These are phyloP conservation scores for Filobasidium wieringae DNA, from an alignment of 768 basidiomycete genomes.

Conservation along the genomic window DNA sequence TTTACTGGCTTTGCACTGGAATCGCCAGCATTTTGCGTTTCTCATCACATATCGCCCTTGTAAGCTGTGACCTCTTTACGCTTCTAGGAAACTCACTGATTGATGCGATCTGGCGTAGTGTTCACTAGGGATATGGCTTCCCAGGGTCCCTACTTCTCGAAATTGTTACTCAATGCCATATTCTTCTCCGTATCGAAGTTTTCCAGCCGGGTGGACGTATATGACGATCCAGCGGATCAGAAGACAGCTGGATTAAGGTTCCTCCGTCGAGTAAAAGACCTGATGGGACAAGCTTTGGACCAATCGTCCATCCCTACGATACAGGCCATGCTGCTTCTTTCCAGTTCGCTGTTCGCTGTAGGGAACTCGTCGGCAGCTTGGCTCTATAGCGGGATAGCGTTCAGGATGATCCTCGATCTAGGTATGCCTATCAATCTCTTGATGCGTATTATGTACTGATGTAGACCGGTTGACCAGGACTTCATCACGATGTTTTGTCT, in stretches of 20 bases:
- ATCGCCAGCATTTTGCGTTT: conserved; percentile 21
- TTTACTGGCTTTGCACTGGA: conserved; percentile 21
- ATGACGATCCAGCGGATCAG: conserved; percentile 17
- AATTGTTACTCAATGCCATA: conserved; percentile 21
- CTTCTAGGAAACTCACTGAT: no score
- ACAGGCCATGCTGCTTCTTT: conserved; percentile 20
- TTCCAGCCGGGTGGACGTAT: not conserved
- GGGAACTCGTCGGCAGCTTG: conserved; percentile 15
- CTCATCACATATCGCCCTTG: conserved; percentile 20
- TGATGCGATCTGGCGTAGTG: no score
- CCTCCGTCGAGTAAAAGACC: conserved; percentile 13
- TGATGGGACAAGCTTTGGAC: conserved; percentile 19
- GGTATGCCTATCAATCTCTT: not conserved
- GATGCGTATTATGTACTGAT: not conserved
- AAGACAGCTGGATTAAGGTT: conserved; percentile 21
- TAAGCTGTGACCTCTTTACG: no score
- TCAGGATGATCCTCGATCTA: conserved; percentile 22
- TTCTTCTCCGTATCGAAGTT: not conserved
- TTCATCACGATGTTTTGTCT: conserved; percentile 1
- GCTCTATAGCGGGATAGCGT: conserved; percentile 14
- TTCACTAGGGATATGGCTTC: conserved; percentile 21
- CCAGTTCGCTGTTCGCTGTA: conserved; percentile 18
- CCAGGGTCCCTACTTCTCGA: conserved; percentile 16
- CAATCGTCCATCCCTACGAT: conserved; percentile 18
- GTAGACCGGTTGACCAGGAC: no score